Evolutionary conservation across 768 basidiomycete genomes (phyloP), one percentile per base, ranked within the genome.

Genomic region (Auricularia heimuer): DNA sequence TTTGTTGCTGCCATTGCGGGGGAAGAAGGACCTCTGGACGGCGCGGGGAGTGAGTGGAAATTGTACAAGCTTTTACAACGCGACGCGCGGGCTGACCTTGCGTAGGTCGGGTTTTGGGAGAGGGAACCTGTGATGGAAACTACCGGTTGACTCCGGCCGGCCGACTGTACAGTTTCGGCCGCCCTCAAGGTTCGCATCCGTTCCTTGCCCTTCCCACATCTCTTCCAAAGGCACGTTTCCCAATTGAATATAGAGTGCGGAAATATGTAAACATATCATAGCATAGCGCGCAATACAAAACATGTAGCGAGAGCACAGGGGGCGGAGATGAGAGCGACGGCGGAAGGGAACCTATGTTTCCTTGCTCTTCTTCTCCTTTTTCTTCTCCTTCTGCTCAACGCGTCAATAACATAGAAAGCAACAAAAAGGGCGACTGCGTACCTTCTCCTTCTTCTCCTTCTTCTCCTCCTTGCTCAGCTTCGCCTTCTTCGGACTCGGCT

Each of bases 381-480:
- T 85, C 68, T 82, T 79, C 69, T 84, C 74, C 37, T 75, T 79
- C 71, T 82, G 80, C 70, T 77, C 10, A 0, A 14, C 14, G 62
- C 37, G 37, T 42, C 35, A 61, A 24, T 56, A 45, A 4, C 1
- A 24, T 3, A 44, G 29, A 4, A 8, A 61, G 2, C 54, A 60
- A 6, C 14, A 11, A 4, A 64, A 24, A 39, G 54, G 36, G 10
- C 6, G 37, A 56, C 18, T 56, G n/a, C 29, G 33, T 58, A 37
- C 44, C 56, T 61, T 21, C 64, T 29, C 61, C 3, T 75, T 72
- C 64, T 75, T 76, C 62, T 74, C 87, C 78, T 89, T 91, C 80
- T 90, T 90, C 77, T 92, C 90, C 76, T 91, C 89, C 76, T 91
- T 92, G 24, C 86, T 86, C 61, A 89, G 70, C 78, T 91, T 90